Evolutionary conservation across 306 rosid species (phyloP).

Genomic region (Calophaca sinica): DNA sequence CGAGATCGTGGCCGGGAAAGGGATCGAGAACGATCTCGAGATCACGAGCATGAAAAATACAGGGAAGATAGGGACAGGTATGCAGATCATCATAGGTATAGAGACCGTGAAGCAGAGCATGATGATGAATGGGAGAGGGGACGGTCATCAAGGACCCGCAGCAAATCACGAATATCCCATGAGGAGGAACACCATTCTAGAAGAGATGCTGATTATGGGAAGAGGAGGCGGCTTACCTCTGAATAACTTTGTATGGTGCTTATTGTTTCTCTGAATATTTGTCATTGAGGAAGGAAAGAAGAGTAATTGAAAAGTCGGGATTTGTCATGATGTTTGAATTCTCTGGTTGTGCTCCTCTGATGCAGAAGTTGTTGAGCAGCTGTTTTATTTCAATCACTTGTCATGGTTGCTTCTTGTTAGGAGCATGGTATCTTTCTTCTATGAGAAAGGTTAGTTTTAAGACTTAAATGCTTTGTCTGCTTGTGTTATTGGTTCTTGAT

Average conservation of each 20-base stretch:
- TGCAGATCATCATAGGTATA: slow-evolving; percentile 87
- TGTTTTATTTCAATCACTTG: slow-evolving; percentile 49
- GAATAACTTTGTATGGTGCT: slow-evolving; percentile 56
- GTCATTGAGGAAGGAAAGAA: slow-evolving; percentile 43
- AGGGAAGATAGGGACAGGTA: slow-evolving; percentile 88
- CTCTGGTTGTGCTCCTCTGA: slow-evolving; percentile 51
- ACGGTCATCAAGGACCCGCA: slow-evolving; percentile 80
- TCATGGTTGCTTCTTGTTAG: slow-evolving; percentile 50
- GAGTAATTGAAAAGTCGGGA: slow-evolving; percentile 39
- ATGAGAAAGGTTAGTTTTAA: slow-evolving; percentile 57
- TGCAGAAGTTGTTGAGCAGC: slow-evolving; percentile 59
- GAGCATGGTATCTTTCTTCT: slow-evolving; percentile 50
- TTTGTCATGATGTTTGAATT: slow-evolving; percentile 54
- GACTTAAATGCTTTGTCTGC: slow-evolving; percentile 3
- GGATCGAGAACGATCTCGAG: slow-evolving; percentile 54
- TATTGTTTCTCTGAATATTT: slow-evolving; percentile 43
- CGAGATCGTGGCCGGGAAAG: slow-evolving; percentile 46
- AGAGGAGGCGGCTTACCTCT: slow-evolving; percentile 87
- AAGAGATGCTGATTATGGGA: slow-evolving; percentile 94
- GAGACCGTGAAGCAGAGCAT: slow-evolving; percentile 78
- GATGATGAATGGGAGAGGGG: slow-evolving; percentile 94
- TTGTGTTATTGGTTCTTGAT: slow-evolving; percentile 13
- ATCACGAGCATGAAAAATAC: slow-evolving; percentile 82
- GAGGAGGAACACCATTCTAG: slow-evolving; percentile 87
- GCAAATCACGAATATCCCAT: slow-evolving; percentile 75